Conservation (phyloP, 257 asterid genomes). For the Ilex asprella region DNA sequence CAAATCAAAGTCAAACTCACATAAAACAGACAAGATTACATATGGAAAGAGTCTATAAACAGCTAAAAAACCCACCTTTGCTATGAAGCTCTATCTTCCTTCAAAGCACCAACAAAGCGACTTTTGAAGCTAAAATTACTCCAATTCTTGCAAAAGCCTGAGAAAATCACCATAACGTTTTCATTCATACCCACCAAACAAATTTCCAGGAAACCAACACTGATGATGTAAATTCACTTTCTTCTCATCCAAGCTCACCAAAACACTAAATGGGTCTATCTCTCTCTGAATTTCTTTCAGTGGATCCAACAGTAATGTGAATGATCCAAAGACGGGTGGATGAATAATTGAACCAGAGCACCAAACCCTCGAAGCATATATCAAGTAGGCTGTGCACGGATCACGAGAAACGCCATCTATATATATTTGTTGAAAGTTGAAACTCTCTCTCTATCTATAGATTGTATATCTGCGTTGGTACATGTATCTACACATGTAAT, state of each 20-base stretch:
- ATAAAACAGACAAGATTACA: background rate
- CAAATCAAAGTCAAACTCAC: background rate
- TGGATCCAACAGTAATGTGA: constrained; percentile 57
- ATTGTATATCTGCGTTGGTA: constrained; percentile 3
- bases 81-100: background rate
- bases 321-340: constrained; percentile 26
- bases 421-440: constrained; percentile 1
- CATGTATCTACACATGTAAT: constrained; percentile 5
- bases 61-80: background rate
- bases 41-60: too few relatives aligned
- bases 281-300: constrained; percentile 5
- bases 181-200: background rate
- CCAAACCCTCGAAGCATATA: constrained; percentile 37
- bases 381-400: constrained; percentile 39
- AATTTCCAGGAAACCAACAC: background rate
- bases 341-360: constrained; percentile 25
- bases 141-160: background rate
- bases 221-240: background rate
- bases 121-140: background rate
- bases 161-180: background rate
- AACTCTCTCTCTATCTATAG: background rate
- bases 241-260: background rate
- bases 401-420: constrained; percentile 37
- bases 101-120: background rate
- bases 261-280: background rate